phyloP scores from a whole-genome alignment of 1,284 basidiomycete species.

The Ganoderma boninense region DNA sequence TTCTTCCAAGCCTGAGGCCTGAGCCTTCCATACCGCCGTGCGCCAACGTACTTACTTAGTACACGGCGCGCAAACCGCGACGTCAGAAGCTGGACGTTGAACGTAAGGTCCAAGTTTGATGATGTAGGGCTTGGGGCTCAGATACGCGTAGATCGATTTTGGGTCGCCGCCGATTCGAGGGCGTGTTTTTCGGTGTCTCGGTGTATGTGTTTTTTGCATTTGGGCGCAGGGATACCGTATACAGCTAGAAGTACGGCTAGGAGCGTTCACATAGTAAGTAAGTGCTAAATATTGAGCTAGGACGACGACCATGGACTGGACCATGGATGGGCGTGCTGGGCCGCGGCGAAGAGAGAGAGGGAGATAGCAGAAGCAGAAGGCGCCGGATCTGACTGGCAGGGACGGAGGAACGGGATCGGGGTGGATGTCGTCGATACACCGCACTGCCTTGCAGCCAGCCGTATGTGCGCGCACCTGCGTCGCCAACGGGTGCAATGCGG shows the following conservation, averaged over 20 bases:
- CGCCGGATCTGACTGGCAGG: constrained; percentile 34
- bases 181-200: neutral
- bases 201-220: neutral
- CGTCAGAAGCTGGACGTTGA: neutral
- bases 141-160: too few relatives aligned
- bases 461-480: constrained; percentile 33
- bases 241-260: neutral
- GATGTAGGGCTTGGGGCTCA: neutral
- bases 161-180: neutral
- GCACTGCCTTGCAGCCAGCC: constrained; percentile 33
- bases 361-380: neutral
- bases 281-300: constrained; percentile 3
- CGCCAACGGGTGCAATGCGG: constrained; percentile 32
- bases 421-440: neutral
- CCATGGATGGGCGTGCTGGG: too few relatives aligned
- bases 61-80: neutral
- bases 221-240: neutral
- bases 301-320: neutral
- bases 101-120: neutral
- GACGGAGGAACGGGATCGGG: constrained; percentile 14
- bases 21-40: neutral
- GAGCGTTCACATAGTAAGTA: neutral
- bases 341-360: neutral
- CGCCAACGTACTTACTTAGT: too few relatives aligned
- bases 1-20: neutral